Evolutionary conservation across 805 yeast genomes (phyloP).

Genomic region (Pichia californica): DNA sequence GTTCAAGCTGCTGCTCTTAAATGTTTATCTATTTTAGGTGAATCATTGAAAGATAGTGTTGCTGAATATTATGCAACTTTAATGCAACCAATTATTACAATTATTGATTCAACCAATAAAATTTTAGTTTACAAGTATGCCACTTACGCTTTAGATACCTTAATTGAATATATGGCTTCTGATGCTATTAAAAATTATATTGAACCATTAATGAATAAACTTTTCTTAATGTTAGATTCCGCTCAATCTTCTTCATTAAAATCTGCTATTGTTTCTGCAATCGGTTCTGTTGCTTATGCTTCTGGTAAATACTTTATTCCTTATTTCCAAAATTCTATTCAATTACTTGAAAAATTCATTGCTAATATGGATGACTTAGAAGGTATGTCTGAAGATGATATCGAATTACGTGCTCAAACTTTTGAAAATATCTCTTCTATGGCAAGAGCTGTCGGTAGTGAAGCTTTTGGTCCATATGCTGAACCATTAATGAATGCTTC

Average conservation of each 20-base stretch:
- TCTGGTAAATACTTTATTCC: slow-evolving; percentile 85
- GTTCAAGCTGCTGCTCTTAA: slow-evolving; percentile 86
- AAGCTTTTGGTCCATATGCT: slow-evolving; percentile 78
- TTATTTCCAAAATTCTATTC: slow-evolving; percentile 75
- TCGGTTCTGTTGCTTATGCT: slow-evolving; percentile 96
- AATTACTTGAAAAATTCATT: slow-evolving; percentile 75
- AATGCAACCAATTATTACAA: slow-evolving; percentile 78
- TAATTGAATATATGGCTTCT: slow-evolving; percentile 85
- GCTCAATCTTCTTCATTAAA: slow-evolving; percentile 71
- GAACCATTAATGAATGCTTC: slow-evolving; percentile 87
- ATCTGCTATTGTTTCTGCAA: slow-evolving; percentile 83
- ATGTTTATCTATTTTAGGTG: slow-evolving; percentile 69
- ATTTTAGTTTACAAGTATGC: slow-evolving; percentile 85
- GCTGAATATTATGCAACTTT: slow-evolving; percentile 79
- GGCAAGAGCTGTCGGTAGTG: slow-evolving; percentile 96
- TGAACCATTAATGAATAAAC: slow-evolving; percentile 84
- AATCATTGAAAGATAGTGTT: slow-evolving; percentile 77
- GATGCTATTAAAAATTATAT: slow-evolving; percentile 76
- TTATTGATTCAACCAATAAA: slow-evolving; percentile 80
- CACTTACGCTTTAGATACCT: slow-evolving; percentile 83
- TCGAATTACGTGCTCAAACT: slow-evolving; percentile 85
- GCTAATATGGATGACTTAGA: slow-evolving; percentile 57
- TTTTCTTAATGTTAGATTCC: slow-evolving; percentile 73
- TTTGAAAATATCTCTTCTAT: slow-evolving; percentile 90
- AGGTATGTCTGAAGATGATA: slow-evolving; percentile 81